phyloP scores from a whole-genome alignment of 371 early-diverging fungal genomes.

The Mucor plumbeus region DNA sequence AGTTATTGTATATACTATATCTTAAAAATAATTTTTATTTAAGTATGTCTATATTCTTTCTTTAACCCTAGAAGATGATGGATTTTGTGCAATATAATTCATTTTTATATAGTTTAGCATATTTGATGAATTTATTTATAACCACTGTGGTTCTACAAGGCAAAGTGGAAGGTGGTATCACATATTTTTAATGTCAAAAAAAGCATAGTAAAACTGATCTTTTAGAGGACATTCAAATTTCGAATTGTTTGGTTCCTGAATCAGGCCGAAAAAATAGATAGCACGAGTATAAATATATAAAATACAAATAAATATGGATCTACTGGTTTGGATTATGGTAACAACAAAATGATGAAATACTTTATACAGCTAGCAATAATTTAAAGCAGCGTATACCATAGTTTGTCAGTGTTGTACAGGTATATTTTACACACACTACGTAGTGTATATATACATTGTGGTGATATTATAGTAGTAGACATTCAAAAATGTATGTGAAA shows the following conservation, averaged over 20 bases:
- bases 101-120: slow-evolving; percentile 5
- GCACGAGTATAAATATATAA: background rate
- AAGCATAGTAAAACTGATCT: background rate
- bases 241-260: background rate
- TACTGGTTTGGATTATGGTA: background rate
- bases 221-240: background rate
- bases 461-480: no score
- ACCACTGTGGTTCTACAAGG: slow-evolving; percentile 7
- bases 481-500: background rate
- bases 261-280: background rate
- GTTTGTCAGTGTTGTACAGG: background rate
- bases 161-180: background rate
- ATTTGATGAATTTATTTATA: slow-evolving; percentile 1
- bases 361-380: background rate
- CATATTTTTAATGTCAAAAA: slow-evolving; percentile 4
- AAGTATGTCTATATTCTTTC: background rate
- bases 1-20: no score
- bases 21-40: background rate
- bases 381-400: background rate
- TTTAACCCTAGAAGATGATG: background rate
- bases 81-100: background rate
- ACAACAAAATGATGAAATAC: background rate
- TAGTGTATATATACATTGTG: no score
- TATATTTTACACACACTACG: background rate
- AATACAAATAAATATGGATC: background rate